These are phyloP conservation scores for Hemileccinum rubropunctum DNA, from an alignment of 768 basidiomycete species.

Conservation along the genomic window DNA sequence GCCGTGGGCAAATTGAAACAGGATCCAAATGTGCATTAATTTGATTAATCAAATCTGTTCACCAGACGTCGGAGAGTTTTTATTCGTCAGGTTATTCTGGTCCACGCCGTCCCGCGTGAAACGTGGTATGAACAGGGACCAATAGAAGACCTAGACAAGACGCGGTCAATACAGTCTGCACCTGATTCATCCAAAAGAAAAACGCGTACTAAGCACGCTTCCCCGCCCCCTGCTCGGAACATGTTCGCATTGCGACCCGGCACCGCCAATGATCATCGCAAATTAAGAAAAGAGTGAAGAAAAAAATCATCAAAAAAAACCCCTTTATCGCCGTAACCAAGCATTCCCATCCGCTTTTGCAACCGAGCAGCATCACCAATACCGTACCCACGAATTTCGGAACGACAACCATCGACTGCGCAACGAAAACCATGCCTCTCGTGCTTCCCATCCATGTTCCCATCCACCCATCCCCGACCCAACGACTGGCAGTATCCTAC, in stretches of 20 bases:
- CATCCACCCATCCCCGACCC: background rate
- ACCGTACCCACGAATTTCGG: slow-evolving; percentile 5
- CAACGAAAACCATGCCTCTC: background rate
- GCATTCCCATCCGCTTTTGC: slow-evolving; percentile 7
- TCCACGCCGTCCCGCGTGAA: background rate
- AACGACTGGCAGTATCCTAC: slow-evolving; percentile 5
- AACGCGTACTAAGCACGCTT: slow-evolving; percentile 14
- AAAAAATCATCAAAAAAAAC: slow-evolving; percentile 6
- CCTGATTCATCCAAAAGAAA: background rate
- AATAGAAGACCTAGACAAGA: slow-evolving; percentile 6
- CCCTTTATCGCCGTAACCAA: slow-evolving; percentile 5
- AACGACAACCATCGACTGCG: slow-evolving; percentile 9
- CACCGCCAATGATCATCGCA: slow-evolving; percentile 2
- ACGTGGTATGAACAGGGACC: background rate
- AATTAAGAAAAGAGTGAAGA: background rate
- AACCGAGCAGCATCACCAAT: background rate
- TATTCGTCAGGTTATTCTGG: slow-evolving; percentile 12
- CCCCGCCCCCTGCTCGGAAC: background rate
- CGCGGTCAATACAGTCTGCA: slow-evolving; percentile 3
- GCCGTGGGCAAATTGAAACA: background rate
- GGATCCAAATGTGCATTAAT: slow-evolving; percentile 1
- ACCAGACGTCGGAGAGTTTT: slow-evolving; percentile 1
- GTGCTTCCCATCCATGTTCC: slow-evolving; percentile 1
- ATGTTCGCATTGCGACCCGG: background rate
- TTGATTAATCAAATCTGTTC: background rate